Evolutionary conservation across 352 stramenopile species (phyloP).

Genomic region (Phytopythium litorale): DNA sequence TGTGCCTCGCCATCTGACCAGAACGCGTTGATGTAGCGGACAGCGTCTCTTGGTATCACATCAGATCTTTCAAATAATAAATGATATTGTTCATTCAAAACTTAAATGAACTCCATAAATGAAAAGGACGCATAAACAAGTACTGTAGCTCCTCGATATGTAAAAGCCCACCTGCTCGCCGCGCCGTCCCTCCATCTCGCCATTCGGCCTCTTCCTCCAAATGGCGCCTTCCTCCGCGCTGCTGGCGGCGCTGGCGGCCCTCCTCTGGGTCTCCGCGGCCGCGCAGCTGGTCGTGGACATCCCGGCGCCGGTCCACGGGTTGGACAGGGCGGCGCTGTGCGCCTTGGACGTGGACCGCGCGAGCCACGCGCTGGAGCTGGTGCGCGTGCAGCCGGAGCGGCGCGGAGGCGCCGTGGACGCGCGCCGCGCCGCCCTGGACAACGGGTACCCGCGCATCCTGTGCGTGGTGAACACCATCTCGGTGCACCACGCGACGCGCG

Average conservation of each 20-base stretch:
- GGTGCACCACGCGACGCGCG: slow-evolving; percentile 51
- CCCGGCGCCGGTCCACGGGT: slow-evolving; percentile 12
- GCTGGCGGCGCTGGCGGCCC: background rate
- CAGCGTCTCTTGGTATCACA: too few species aligned
- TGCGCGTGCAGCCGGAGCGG: slow-evolving; percentile 34
- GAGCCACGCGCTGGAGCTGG: slow-evolving; percentile 30
- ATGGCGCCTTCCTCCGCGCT: background rate
- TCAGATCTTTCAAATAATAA: too few species aligned
- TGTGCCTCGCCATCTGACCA: background rate
- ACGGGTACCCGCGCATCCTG: slow-evolving; percentile 50
- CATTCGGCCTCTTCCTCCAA: background rate
- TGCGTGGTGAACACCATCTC: slow-evolving; percentile 86
- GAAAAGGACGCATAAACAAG: too few species aligned
- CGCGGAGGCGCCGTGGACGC: background rate
- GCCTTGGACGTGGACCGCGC: slow-evolving; percentile 40
- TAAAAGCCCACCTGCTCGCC: background rate
- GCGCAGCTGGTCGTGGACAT: background rate
- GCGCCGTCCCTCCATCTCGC: background rate
- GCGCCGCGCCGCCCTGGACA: slow-evolving; percentile 3
- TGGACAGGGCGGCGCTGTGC: slow-evolving; percentile 56
- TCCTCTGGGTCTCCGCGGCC: background rate
- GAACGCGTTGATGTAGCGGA: too few species aligned
- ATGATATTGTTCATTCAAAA: too few species aligned
- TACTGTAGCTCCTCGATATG: too few species aligned
- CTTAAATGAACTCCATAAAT: too few species aligned